Percentiles rank a stretch among this genome's conserved stretches.
phyloP scores from a whole-genome alignment of 192 early-diverging fungal species.

The Umbelopsis sp. region DNA sequence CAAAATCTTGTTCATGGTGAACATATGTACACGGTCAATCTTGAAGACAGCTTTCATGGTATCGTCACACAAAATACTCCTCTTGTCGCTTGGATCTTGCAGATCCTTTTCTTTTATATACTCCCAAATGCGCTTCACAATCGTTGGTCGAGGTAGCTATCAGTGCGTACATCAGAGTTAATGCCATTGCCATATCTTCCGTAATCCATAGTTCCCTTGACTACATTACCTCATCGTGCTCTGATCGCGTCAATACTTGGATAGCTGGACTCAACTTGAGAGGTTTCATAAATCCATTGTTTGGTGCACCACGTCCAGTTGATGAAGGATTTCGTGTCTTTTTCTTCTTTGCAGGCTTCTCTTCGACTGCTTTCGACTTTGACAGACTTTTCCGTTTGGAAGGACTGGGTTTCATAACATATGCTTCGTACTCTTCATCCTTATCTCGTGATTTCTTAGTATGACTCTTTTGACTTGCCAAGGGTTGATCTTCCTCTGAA shows the following conservation, averaged over 20 bases:
- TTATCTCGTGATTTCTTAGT: background rate
- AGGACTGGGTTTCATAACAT: slow-evolving; percentile 3
- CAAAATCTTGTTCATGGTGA: slow-evolving; percentile 58
- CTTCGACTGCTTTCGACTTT: slow-evolving; percentile 10
- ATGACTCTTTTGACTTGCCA: background rate
- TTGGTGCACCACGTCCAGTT: slow-evolving; percentile 13
- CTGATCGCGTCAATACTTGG: slow-evolving; percentile 30
- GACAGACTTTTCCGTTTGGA: background rate
- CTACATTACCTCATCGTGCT: slow-evolving; percentile 23
- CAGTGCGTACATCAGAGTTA: background rate
- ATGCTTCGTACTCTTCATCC: slow-evolving; percentile 5
- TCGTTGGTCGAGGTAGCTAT: slow-evolving; percentile 52
- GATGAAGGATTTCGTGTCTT: background rate
- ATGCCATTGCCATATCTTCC: background rate
- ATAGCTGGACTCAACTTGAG: slow-evolving; percentile 40
- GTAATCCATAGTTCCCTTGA: background rate
- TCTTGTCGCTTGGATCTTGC: slow-evolving; percentile 48
- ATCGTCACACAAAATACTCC: slow-evolving; percentile 48
- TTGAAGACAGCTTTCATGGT: slow-evolving; percentile 45
- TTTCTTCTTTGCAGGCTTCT: slow-evolving; percentile 24
- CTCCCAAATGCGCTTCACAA: slow-evolving; percentile 56
- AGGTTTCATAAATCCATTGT: slow-evolving; percentile 44
- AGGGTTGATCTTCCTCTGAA: slow-evolving; percentile 32
- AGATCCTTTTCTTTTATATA: slow-evolving; percentile 55
- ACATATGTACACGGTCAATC: slow-evolving; percentile 45